Conservation (phyloP, 352 stramenopile species). For the Pythium monospermum region DNA sequence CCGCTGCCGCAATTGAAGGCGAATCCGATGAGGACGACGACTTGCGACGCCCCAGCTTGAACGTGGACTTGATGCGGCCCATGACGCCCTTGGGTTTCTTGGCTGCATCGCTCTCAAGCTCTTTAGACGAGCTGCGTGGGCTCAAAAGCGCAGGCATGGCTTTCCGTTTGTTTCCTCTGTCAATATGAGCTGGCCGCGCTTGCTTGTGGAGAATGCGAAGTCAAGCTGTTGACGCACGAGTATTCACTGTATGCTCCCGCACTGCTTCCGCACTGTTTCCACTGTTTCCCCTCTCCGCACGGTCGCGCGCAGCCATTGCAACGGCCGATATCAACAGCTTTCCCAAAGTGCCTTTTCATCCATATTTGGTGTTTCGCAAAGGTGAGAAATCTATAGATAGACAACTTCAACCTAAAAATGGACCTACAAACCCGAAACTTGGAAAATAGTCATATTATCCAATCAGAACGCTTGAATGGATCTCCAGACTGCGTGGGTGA, state of each 20-base stretch:
- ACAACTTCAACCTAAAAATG: constrained; percentile 3
- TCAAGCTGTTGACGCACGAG: constrained; percentile 4
- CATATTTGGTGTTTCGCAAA: background rate
- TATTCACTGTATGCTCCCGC: background rate
- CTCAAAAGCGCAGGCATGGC: constrained; percentile 31
- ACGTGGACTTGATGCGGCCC: constrained; percentile 62
- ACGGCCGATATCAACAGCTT: no score
- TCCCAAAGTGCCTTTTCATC: background rate
- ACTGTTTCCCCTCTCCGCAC: no score
- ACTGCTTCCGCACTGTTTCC: no score
- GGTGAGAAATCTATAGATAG: no score
- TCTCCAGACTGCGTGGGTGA: background rate
- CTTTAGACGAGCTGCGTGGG: constrained; percentile 15
- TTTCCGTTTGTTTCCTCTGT: no score
- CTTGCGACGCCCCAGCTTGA: constrained; percentile 44
- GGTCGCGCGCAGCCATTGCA: no score
- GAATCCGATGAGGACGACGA: constrained; percentile 25
- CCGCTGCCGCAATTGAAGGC: background rate
- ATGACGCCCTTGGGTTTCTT: constrained; percentile 66
- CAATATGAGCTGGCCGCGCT: no score
- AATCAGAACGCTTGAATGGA: background rate
- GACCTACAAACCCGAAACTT: background rate
- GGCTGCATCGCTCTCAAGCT: constrained; percentile 11
- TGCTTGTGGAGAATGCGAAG: constrained; percentile 9
- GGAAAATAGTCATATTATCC: background rate